Conservation (phyloP, 352 stramenopile genomes). For the Globisporangium iwayamae region DNA sequence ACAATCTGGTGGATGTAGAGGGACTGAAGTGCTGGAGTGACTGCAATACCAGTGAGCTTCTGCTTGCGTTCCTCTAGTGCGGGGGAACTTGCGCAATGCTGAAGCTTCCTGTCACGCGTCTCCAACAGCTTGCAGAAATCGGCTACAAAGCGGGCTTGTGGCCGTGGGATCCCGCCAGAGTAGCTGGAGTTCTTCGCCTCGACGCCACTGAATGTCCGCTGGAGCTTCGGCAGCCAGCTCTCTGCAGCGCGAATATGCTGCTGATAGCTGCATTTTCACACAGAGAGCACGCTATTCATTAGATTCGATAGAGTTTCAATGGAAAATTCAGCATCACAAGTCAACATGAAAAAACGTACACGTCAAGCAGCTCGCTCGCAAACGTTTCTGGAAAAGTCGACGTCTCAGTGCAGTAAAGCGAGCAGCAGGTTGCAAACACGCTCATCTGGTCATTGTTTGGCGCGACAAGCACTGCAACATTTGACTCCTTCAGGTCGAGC, state of each 20-base stretch:
- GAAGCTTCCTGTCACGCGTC: conserved; percentile 64
- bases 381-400: conserved; percentile 67
- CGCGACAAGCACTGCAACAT: conserved; percentile 76
- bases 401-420: conserved; percentile 72
- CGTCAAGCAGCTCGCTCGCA: conserved; percentile 63
- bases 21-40: conserved; percentile 56
- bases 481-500: conserved; percentile 71
- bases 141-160: conserved; percentile 72
- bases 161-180: conserved; percentile 55
- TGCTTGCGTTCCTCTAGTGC: conserved; percentile 63
- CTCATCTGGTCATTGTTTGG: conserved; percentile 88
- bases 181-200: conserved; percentile 73
- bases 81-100: conserved; percentile 38
- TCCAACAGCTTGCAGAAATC: conserved; percentile 78
- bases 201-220: conserved; percentile 69
- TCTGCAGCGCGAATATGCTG: conserved; percentile 73
- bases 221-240: conserved; percentile 70
- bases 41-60: conserved; percentile 74
- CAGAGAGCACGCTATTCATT: background rate
- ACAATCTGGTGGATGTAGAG: conserved; percentile 84
- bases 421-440: conserved; percentile 84
- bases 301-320: no score
- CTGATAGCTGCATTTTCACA: conserved; percentile 27
- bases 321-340: background rate
- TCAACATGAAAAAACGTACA: conserved; percentile 28